Conservation (phyloP, 2,329 filamentous ascomycete species). For the Pseudocercospora vitis region DNA sequence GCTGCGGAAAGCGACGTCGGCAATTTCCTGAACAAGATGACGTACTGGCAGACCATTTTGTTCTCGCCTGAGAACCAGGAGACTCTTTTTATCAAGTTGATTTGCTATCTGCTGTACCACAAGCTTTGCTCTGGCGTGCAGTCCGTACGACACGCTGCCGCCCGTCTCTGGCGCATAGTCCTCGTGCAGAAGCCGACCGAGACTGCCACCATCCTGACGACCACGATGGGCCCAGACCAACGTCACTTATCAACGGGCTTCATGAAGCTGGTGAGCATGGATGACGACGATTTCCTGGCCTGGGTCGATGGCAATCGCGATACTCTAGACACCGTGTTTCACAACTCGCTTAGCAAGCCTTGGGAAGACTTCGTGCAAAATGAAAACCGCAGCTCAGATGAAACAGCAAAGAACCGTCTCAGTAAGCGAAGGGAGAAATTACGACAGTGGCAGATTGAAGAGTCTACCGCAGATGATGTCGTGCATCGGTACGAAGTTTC, state of each 20-base stretch:
- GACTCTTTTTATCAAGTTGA: conserved; percentile 76
- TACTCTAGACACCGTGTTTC: conserved; percentile 78
- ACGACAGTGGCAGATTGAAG: conserved; percentile 74
- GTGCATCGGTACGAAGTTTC: conserved; percentile 81
- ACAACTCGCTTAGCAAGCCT: conserved; percentile 72
- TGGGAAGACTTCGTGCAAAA: conserved; percentile 86
- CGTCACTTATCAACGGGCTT: conserved; percentile 73
- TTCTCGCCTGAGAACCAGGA: conserved; percentile 75
- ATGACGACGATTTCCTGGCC: conserved; percentile 80
- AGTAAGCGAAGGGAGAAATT: conserved; percentile 78
- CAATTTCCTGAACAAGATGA: conserved; percentile 76
- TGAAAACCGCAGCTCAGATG: conserved; percentile 78
- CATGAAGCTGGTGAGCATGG: conserved; percentile 78
- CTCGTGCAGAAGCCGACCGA: conserved; percentile 91
- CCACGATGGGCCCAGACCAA: conserved; percentile 70
- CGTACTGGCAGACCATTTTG: conserved; percentile 94
- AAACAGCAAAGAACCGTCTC: conserved; percentile 69
- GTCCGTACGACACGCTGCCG: conserved; percentile 70
- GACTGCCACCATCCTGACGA: conserved; percentile 69
- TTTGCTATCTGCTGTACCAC: conserved; percentile 91
- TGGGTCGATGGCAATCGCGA: conserved; percentile 84
- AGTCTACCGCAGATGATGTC: conserved; percentile 66
- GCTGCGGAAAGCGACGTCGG: conserved; percentile 64
- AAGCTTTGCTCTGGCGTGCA: conserved; percentile 73
- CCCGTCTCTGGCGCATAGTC: conserved; percentile 85